Evolutionary conservation across 2,329 filamentous ascomycete species (phyloP), one percentile per base, ranked within the genome.

Genomic region (Hypoxylon sp.): DNA sequence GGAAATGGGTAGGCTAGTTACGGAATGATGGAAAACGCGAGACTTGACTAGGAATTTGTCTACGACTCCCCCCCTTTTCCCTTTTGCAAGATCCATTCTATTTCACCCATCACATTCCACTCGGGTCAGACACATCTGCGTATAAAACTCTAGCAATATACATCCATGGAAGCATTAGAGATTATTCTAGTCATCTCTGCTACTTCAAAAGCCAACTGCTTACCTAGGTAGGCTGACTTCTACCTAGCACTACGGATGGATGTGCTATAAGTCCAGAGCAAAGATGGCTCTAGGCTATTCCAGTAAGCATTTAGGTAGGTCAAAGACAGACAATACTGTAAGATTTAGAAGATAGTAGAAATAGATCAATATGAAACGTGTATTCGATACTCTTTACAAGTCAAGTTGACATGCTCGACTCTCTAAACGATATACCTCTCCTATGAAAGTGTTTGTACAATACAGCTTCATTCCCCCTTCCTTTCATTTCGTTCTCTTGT

Each of bases 401-500:
- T 8, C 41, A 47, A 53, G 30, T n/a, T 21, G n/a, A 25, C 41
- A 29, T n/a, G 7, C 16, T 25, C n/a, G 39, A 11, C 27, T 21
- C 52, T n/a, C 2, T 41, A n/a, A 34, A 45, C 5, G 8, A 5
- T 9, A 34, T 12, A 14, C 29, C 21, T 41, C 34, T 23, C 19
- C 39, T 46, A 30, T 41, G 25, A 25, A 55, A 34, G 27, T 41
- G 37, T 43, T 14, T 59, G 27, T 59, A 59, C 55, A 59, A 23
- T 25, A 5, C 32, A 37, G 3, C 23, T 14, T 34, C 34, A 27
- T 57, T 14, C 29, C 14, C 45, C 23, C 32, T 43, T 23, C 14
- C 27, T 30, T 41, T 30, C 16, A 1, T n/a, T 30, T 14, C 34
- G 41, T 16, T 23, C 25, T 30, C n/a, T n/a, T n/a, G n/a, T 4